These are phyloP conservation scores for Ensete ventricosum DNA, from an alignment of 176 grass and related monocot species.

Conservation along the genomic window DNA sequence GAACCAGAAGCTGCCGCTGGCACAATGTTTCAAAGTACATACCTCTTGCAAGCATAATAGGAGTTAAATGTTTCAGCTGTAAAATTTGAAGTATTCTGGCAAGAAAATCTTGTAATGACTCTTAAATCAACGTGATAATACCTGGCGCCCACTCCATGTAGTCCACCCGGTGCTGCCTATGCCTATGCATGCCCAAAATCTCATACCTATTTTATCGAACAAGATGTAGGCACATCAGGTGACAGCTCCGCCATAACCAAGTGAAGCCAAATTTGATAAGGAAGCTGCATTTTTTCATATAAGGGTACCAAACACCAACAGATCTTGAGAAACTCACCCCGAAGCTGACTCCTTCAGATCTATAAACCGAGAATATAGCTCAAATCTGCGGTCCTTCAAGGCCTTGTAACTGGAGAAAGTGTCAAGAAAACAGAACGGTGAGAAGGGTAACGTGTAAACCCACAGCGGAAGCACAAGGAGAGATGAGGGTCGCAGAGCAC, in stretches of 20 bases:
- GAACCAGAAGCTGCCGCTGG: background rate
- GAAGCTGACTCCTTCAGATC: constrained; percentile 73
- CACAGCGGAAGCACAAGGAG: background rate
- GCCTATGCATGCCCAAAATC: constrained; percentile 74
- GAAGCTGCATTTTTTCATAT: background rate
- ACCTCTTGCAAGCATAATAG: background rate
- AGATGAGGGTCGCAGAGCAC: constrained; percentile 17
- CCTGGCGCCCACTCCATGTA: constrained; percentile 98
- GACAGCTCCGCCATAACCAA: background rate
- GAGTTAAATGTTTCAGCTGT: background rate
- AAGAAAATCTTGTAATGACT: background rate
- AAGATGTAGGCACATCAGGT: constrained; percentile 4
- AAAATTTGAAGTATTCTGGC: background rate
- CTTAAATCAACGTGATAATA: constrained; percentile 16
- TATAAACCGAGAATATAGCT: constrained; percentile 73
- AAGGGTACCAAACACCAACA: background rate
- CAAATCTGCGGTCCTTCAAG: constrained; percentile 67
- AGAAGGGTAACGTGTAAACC: background rate
- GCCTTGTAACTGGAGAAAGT: constrained; percentile 55
- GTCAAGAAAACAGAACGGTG: constrained; percentile 4
- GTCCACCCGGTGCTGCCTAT: constrained; percentile 70
- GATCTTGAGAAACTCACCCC: constrained; percentile 27
- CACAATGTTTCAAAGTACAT: background rate
- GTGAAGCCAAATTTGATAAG: background rate
- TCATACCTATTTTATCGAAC: constrained; percentile 43